Evolutionary conservation across 139 green algal species (phyloP).

Genomic region (Tetraselmis chui): DNA sequence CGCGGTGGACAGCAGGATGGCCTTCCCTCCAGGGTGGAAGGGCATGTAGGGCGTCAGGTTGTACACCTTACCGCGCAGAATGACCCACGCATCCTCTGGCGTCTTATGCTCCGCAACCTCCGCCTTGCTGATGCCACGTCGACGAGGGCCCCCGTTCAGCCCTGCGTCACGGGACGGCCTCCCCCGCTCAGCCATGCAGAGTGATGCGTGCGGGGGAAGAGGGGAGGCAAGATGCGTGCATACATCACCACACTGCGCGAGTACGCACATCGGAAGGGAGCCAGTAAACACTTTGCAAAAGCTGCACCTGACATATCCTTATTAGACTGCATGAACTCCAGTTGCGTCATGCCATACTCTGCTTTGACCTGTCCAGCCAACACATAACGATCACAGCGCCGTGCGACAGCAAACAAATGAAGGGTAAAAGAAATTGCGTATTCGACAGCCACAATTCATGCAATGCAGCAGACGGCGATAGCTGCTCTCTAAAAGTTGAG

Average conservation of each 20-base stretch:
- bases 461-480: too few relatives aligned
- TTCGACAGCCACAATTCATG: too few relatives aligned
- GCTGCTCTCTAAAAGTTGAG: too few relatives aligned
- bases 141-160: conserved; percentile 17
- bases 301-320: background rate
- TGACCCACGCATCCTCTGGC: conserved; percentile 84
- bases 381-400: too few relatives aligned
- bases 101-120: conserved; percentile 79
- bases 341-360: background rate
- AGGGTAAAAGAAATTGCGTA: too few relatives aligned
- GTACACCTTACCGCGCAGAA: conserved; percentile 82
- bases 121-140: conserved; percentile 54
- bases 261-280: background rate
- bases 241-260: too few relatives aligned
- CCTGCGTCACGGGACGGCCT: conserved; percentile 34
- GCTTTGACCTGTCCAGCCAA: too few relatives aligned
- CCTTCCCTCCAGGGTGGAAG: conserved; percentile 76
- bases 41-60: conserved; percentile 75
- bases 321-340: background rate
- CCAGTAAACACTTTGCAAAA: background rate
- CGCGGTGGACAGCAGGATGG: conserved; percentile 59
- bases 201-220: background rate
- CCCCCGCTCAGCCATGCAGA: too few relatives aligned
- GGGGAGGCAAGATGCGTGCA: too few relatives aligned
- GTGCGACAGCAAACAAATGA: too few relatives aligned